Percentiles rank a stretch among this genome's conserved stretches.
phyloP scores from a whole-genome alignment of 176 grass and related monocot species.

The Carex littledalei region DNA sequence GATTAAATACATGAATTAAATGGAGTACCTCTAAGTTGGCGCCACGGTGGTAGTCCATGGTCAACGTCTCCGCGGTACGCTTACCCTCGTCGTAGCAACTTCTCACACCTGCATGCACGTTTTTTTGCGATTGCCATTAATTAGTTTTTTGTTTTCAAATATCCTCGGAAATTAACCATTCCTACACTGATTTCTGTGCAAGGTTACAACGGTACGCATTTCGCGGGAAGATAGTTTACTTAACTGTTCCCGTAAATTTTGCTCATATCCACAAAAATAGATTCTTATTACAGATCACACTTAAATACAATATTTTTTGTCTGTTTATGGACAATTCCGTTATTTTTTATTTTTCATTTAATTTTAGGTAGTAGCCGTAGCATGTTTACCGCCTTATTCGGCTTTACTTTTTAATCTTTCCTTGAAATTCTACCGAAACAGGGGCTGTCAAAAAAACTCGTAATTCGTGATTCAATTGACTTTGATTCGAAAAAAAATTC shows the following conservation, averaged over 20 bases:
- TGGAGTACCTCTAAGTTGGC: constrained; percentile 64
- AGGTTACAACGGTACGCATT: constrained; percentile 1
- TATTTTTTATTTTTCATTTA: not conserved
- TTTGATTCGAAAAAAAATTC: no score
- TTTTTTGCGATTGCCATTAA: not conserved
- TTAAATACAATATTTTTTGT: not conserved
- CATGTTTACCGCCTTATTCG: not conserved
- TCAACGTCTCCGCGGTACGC: constrained; percentile 84
- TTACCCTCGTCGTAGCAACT: constrained; percentile 98
- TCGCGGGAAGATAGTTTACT: not conserved
- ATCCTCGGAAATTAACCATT: constrained; percentile 6
- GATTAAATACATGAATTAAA: not conserved
- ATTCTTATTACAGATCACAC: not conserved
- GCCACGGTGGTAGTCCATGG: constrained; percentile 96
- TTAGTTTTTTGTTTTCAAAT: not conserved
- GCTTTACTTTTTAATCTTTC: not conserved
- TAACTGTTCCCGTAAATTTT: not conserved
- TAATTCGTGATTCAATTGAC: no score
- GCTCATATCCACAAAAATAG: not conserved
- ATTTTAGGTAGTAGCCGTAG: not conserved
- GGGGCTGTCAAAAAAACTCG: no score
- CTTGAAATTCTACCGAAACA: not conserved
- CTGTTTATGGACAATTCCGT: not conserved
- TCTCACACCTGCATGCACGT: constrained; percentile 49
- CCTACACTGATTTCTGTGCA: not conserved